These are phyloP conservation scores for Sarocladiaceae sp. DNA, from an alignment of 2,329 filamentous ascomycete genomes.

Conservation along the genomic window DNA sequence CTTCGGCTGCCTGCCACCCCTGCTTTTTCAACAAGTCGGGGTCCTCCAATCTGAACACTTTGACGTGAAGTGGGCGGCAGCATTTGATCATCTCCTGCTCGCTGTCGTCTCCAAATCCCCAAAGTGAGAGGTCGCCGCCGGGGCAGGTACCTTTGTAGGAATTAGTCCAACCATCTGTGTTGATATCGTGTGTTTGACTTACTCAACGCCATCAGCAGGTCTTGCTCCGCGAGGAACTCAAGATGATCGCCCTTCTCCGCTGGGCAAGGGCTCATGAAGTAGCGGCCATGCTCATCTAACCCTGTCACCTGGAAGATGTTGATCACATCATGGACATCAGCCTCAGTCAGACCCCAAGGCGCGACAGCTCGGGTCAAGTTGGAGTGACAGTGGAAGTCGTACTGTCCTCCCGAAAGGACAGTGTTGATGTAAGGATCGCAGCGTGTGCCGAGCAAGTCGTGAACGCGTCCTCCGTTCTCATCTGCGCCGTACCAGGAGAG, in stretches of 20 bases:
- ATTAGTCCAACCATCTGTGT: too few relatives aligned
- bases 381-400: slow-evolving; percentile 81
- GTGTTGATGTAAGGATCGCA: slow-evolving; percentile 83
- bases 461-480: slow-evolving; percentile 61
- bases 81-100: slow-evolving; percentile 65
- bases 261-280: slow-evolving; percentile 68
- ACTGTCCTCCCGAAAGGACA: slow-evolving; percentile 67
- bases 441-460: slow-evolving; percentile 77
- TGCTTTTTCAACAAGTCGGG: slow-evolving; percentile 40
- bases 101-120: slow-evolving; percentile 70
- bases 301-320: slow-evolving; percentile 87
- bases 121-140: slow-evolving; percentile 75
- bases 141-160: slow-evolving; percentile 61
- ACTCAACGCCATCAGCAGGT: slow-evolving; percentile 61
- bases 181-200: too few relatives aligned
- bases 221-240: slow-evolving; percentile 77
- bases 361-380: slow-evolving; percentile 72
- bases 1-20: slow-evolving; percentile 59
- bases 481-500: slow-evolving; percentile 13
- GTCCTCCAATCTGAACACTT: slow-evolving; percentile 63
- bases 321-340: slow-evolving; percentile 78
- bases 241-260: slow-evolving; percentile 55
- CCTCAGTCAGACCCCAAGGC: slow-evolving; percentile 64
- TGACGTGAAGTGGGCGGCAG: slow-evolving; percentile 69
- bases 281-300: slow-evolving; percentile 64